Evolutionary conservation across 257 asterid genomes (phyloP).

Genomic region (Solanum appendiculatum): DNA sequence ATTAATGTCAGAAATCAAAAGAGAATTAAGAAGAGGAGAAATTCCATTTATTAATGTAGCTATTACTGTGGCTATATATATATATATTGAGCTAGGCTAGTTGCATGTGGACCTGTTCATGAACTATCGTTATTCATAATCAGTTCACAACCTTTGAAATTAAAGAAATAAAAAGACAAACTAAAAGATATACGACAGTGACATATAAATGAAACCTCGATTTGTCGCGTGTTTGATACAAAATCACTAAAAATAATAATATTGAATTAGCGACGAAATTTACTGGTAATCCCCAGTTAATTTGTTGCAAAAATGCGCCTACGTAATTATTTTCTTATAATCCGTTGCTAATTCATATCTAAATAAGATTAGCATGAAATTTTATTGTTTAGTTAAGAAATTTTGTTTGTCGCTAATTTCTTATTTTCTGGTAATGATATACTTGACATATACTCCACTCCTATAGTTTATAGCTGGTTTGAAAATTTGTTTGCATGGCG

Average conservation of each 20-base stretch:
- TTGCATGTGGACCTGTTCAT: neutral
- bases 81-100: neutral
- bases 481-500: slow-evolving; percentile 20
- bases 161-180: neutral
- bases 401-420: too few relatives aligned
- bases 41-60: neutral
- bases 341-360: too few relatives aligned
- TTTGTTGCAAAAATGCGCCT: too few relatives aligned
- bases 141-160: neutral
- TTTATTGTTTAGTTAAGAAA: neutral
- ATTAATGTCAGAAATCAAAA: neutral
- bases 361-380: too few relatives aligned
- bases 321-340: too few relatives aligned
- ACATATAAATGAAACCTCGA: neutral
- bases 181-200: neutral
- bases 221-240: neutral
- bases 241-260: neutral
- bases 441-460: too few relatives aligned
- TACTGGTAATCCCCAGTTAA: too few relatives aligned
- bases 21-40: neutral
- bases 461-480: neutral
- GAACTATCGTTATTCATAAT: neutral
- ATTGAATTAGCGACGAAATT: too few relatives aligned
- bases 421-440: too few relatives aligned
- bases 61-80: neutral